Base-by-base conservation (phyloP, 2,329 filamentous ascomycete genomes). In the Alternaria viburni region DNA sequence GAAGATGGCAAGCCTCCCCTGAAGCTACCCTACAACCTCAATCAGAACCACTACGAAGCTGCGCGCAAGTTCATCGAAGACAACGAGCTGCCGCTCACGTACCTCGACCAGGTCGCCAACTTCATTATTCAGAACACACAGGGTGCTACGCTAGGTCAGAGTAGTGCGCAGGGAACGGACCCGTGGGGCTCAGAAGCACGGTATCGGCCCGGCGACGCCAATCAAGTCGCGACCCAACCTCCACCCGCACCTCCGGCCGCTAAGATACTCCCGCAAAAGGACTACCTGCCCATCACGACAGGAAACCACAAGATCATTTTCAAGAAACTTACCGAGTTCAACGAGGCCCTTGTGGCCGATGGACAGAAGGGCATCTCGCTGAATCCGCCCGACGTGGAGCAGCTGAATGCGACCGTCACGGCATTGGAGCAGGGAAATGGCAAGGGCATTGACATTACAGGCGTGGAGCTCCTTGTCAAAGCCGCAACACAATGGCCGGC, bases 11-110 rank as follows among this genome's bases (percentile, higher is more conserved):
- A 96, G 75, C 94, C 95, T 12, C 89, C 95, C 0, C 84, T 98
- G 49, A 97, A 97, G 80, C 85, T 98, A n/a, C 93, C 95, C 0
- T 98, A 92, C 81, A 97, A 98, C 77, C 86, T 95, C 12, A 93
- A 91, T 1, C 91, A 97, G 76, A 97, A 97, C 70, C 93, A 93
- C 0, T 98, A 96, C 78, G 92, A 97, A 71, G 90, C 91, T 3
- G 95, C 96, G 0, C 93, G 91, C 36, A 97, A 93, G 75, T 99
- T 98, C 71, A 90, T 98, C 51, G 87, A 90, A 71, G 90, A 94
- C 74, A 96, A 98, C 72, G 91, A 97, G 75, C 86, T 98, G 2
- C 93, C 95, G 1, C 87, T 96, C 58, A 89, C 87, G 4, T 98
- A 97, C 75, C 86, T 97, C 13, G 95, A 98, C 70, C 92, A 93